Conservation (phyloP, 306 rosid genomes). For the Gleditsia sinensis region DNA sequence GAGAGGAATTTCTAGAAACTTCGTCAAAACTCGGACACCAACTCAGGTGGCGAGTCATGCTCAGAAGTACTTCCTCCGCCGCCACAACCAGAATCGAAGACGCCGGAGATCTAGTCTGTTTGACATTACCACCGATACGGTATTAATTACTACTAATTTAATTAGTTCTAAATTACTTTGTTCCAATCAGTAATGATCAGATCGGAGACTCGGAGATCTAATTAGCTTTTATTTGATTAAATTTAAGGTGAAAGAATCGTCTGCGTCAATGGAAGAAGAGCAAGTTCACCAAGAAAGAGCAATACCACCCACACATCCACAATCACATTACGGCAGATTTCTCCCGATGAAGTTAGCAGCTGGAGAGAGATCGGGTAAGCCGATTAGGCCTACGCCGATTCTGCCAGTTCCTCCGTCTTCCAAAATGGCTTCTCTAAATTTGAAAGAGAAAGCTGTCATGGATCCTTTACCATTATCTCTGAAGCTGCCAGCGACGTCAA, state of each 20-base stretch:
- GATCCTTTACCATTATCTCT: conserved; percentile 57
- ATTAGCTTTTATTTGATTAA: neutral
- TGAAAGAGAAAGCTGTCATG: conserved; percentile 48
- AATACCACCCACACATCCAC: conserved; percentile 39
- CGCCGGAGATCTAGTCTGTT: conserved; percentile 97
- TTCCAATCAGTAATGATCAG: neutral
- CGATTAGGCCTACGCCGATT: conserved; percentile 72
- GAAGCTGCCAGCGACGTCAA: conserved; percentile 37
- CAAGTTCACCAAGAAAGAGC: conserved; percentile 41
- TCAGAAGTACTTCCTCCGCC: conserved; percentile 91
- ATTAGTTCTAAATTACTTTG: no score
- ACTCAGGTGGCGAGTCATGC: conserved; percentile 98
- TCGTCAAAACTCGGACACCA: conserved; percentile 92
- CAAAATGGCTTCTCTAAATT: conserved; percentile 67
- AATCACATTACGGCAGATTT: conserved; percentile 47
- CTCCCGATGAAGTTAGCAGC: conserved; percentile 33
- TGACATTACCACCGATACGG: conserved; percentile 87
- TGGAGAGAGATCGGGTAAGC: conserved; percentile 24
- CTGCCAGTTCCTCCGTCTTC: conserved; percentile 71
- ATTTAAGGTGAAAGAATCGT: conserved; percentile 56
- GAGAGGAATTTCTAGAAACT: conserved; percentile 95
- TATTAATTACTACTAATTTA: conserved; percentile 1
- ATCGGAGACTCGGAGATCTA: neutral
- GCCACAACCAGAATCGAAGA: conserved; percentile 70
- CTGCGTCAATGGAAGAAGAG: conserved; percentile 56